Evolutionary conservation across 2,329 filamentous ascomycete species (phyloP), one percentile per base, ranked within the genome.

Genomic region (Hymenoscyphus albidus): DNA sequence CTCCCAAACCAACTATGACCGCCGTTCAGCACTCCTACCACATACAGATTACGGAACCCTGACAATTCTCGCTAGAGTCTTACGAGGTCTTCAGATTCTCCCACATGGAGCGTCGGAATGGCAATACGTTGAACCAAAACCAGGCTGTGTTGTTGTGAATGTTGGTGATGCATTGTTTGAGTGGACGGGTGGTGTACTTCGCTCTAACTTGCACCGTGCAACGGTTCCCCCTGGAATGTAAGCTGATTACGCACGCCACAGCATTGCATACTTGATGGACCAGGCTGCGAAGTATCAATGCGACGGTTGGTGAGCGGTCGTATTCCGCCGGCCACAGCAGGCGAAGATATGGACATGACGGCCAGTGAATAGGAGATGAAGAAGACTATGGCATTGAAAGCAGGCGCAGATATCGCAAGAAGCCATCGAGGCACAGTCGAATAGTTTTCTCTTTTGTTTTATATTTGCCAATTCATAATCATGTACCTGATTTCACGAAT

Each of bases 191-290:
- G 75, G 76, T 1, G 48, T 77, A 35, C 65, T 78, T 22, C 71
- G 73, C 35, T 73, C 70, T 39, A 75, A 74, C 56, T 68, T 76
- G n/a, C 76, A 77, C 68, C 70, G 76, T 0, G 75, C 77, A 13
- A 72, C 75, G 1, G 69, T 67, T 27, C 72, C 76, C 0, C 76
- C 74, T 14, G 75, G 71, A 3, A 58, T 69, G 16, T 72, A 74
- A 58, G 70, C 62, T 1, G 57, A 32, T 2, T 60, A 67, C 22
- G 70, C 65, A 5, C 75, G 84, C 62, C 82, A 80, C 70, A 84
- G 82, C 72, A 68, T 85, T 22, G 83, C 85, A 10, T 85, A 85
- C 69, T 85, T 85, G 72, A 75, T 78, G 72, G 83, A 67, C 82
- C 82, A 2, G 81, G 79, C 69, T 79, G 83, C 73, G 75, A 80